Evolutionary conservation across 331 rosid species (phyloP), one percentile per base, ranked within the genome.

Genomic region (Quercus lobata): DNA sequence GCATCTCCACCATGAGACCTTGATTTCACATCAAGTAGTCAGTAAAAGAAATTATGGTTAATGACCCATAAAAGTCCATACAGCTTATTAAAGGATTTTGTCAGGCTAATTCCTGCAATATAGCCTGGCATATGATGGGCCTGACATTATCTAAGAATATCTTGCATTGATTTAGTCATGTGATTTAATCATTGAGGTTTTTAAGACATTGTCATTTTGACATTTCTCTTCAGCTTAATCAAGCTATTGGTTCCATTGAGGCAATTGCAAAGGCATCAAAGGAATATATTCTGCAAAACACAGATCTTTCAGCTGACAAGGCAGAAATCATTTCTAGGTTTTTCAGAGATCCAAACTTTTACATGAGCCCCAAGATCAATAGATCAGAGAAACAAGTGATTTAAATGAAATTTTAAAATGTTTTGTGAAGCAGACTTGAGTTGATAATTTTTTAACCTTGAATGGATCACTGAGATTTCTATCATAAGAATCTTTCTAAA

Each of bases 201-300:
- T 30, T 19, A 17, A 32, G 44, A 19, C 52, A 34, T 68, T 68
- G n/a, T 34, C n/a, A 57, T 78, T 87, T 57, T 80, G 82, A 30
- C 74, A 12, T 29, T 49, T 88, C 49, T 77, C 69, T 80, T 56
- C 91, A 91, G 97, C 96, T 94, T 63, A 84, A 83, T 83, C 98
- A 94, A 83, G 94, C 97, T 56, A 79, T 94, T 55, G 98, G 98
- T 56, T 92, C 97, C 72, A 86, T 92, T 74, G 96, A 91, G 87
- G 97, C 92, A 74, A 86, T 91, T 65, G 94, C 94, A 56, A 91
- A 89, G 84, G 93, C 91, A 54, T 91, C 97, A 10, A 89, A 83
- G 89, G 96, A 84, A 76, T 80, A 88, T 25, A 85, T 91, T 82
- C 81, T 95, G 74, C 96, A 88, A 82, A 95, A 87, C 87, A 91